Evolutionary conservation across 2,329 filamentous ascomycete genomes (phyloP), one percentile per base, ranked within the genome.

Genomic region (Pseudocercospora pini-densiflorae): DNA sequence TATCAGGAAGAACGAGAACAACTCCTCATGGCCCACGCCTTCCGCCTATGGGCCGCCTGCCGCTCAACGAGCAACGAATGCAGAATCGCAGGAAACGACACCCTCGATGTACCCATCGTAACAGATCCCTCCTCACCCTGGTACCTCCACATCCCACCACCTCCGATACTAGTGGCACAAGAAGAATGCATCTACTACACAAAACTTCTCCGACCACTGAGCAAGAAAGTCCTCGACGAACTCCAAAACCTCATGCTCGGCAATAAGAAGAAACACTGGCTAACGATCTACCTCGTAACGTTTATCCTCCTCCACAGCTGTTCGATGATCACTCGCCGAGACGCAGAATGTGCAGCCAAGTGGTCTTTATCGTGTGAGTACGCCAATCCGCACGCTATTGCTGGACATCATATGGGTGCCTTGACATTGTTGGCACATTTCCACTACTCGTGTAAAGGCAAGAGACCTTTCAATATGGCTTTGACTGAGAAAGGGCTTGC

Each of bases 91-190:
- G 47, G 47, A 3, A 51, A 8, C 10, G 47, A 51, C 47, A 51
- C 47, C 5, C 47, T 51, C n/a, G 47, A 51, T 16, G 47, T 51
- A 2, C 47, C 47, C 10, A 51, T 51, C 47, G 47, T 51, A 6
- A 51, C 47, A 19, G 47, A 51, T 51, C 47, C 57, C 5, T 47
- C 57, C 21, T 59, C 57, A 14, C 57, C 57, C 23, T 45, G 43
- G 36, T 45, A 45, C 43, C 57, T 59, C n/a, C 57, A 59, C 57
- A 59, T 29, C 57, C 57, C 57, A 24, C 57, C 36, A 43, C 57
- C 57, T 24, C 57, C 36, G 19, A 45, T 45, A 7, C 57, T 40
- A 24, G 57, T 59, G 36, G 47, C 47, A 10, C 47, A 51, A 24
- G 47, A 51, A 51, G 47, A 51, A 12, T 51, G 47, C 47, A 51